Percentiles rank a stretch among this genome's conserved stretches.
These are phyloP conservation scores for Calonectria pauciramosa DNA, from an alignment of 2,329 filamentous ascomycete genomes.

Conservation along the genomic window DNA sequence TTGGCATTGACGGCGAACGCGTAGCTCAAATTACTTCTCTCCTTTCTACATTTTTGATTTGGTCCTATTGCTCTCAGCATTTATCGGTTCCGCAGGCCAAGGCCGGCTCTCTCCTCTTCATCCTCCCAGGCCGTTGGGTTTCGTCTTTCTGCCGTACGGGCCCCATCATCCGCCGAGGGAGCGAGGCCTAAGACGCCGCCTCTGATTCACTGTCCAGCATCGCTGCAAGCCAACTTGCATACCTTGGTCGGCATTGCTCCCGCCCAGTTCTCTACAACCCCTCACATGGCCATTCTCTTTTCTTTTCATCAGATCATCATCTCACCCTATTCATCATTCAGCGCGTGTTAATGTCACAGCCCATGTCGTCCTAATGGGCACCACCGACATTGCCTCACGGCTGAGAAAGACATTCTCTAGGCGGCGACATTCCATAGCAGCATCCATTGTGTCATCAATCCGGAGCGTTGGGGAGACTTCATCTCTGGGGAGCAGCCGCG, in stretches of 20 bases:
- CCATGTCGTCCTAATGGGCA: constrained; percentile 54
- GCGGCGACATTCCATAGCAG: constrained; percentile 56
- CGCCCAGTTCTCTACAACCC: neutral
- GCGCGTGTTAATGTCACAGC: constrained; percentile 30
- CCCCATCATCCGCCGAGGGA: constrained; percentile 3
- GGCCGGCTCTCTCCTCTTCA: neutral
- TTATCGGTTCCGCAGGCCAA: neutral
- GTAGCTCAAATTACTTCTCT: neutral
- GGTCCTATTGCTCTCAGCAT: neutral
- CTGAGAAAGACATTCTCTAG: constrained; percentile 62
- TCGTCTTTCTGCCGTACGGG: neutral
- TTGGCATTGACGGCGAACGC: constrained; percentile 11
- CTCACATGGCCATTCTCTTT: neutral
- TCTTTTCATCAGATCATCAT: neutral
- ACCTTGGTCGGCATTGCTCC: constrained; percentile 4
- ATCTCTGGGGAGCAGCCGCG: constrained; percentile 41
- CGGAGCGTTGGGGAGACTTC: constrained; percentile 41
- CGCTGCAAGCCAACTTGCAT: constrained; percentile 8
- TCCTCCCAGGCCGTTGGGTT: neutral
- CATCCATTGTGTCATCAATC: constrained; percentile 53
- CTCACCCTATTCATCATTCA: constrained; percentile 7
- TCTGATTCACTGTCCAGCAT: constrained; percentile 8
- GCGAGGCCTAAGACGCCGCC: constrained; percentile 5
- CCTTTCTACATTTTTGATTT: neutral
- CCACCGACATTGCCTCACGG: constrained; percentile 59